Base-by-base conservation (phyloP, 139 green algal species). In the Tetradesmus obliquus region DNA sequence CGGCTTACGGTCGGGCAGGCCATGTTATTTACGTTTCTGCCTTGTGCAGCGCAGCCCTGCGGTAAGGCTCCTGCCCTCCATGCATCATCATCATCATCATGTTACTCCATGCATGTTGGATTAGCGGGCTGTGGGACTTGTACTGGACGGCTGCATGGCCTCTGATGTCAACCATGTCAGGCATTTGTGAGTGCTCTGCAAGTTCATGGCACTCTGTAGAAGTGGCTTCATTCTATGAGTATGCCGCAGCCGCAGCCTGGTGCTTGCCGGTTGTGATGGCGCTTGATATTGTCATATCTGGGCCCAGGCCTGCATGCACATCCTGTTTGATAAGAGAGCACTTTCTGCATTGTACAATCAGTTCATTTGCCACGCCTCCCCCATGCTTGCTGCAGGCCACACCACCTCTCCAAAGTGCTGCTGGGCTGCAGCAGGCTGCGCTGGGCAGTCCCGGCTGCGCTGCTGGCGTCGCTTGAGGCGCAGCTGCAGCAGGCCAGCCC, bases 401-500 rank as follows among this genome's bases (percentile, higher is more conserved):
- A 84, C 4, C 13, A 58, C 8, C 8, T 84, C 24, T 84, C 79
- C 32, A 84, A 84, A 32, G 24, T 84, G 79, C 20, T 84, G 79
- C 5, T 55, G 79, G 79, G 79, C 10, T 57, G 8, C 19, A 22
- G 13, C 19, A 22, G 10, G 32, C 79, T 84, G 20, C 79, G 20
- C 1, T 22, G 13, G 79, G 6, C 13, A 19, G 32, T 84, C 6
- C 79, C 79, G 58, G 79, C 79, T 58, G 79, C 79, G 79, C 79
- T 84, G 32, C 79, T 84, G 79, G 8, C 13, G 24, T 55, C 32
- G 2, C 58, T 58, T 57, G 2, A 58, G 12, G 12, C 10, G 6
- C 79, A 84, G 45, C 45, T 84, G 32, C 79, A 57, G 32, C 32
- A 55, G 12, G 79, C 79, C 79, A 84, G 79, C 79, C 79, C 79